Conservation (phyloP, 169 alveolate genomes). For the Plasmodium gonderi region DNA sequence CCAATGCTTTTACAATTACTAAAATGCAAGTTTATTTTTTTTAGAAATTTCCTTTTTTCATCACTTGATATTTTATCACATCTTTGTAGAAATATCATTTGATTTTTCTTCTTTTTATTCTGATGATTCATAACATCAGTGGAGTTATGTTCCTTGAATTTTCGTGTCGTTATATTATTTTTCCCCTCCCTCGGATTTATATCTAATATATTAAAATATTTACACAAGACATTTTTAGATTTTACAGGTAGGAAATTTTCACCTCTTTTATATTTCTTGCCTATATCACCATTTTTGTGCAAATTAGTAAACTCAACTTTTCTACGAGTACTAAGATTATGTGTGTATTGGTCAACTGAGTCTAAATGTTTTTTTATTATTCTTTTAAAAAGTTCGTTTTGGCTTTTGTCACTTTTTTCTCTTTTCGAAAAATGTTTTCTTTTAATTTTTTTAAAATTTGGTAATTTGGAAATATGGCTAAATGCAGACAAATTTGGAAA, state of each 20-base stretch:
- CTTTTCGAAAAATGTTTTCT: background rate
- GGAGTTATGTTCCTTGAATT: background rate
- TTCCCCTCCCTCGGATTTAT: background rate
- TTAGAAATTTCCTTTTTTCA: slow-evolving; percentile 13
- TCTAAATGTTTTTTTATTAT: background rate
- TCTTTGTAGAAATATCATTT: background rate
- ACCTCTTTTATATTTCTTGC: background rate
- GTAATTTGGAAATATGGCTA: background rate
- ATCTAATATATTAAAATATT: slow-evolving; percentile 20
- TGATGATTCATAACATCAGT: background rate
- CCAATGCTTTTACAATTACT: background rate
- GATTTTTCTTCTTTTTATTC: background rate
- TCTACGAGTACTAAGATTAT: background rate
- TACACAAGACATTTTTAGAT: slow-evolving; percentile 15
- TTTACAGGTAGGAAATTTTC: background rate
- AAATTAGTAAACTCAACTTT: background rate
- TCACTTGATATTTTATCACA: slow-evolving; percentile 6
- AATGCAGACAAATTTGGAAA: background rate
- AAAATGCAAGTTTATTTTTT: background rate
- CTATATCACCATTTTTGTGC: too few species aligned
- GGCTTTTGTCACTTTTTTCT: background rate
- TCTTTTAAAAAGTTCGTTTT: background rate
- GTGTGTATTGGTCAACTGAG: background rate
- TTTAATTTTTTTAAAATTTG: background rate
- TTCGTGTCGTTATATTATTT: background rate